phyloP scores from a whole-genome alignment of 2,329 filamentous ascomycete genomes.

The Colletotrichum horii region DNA sequence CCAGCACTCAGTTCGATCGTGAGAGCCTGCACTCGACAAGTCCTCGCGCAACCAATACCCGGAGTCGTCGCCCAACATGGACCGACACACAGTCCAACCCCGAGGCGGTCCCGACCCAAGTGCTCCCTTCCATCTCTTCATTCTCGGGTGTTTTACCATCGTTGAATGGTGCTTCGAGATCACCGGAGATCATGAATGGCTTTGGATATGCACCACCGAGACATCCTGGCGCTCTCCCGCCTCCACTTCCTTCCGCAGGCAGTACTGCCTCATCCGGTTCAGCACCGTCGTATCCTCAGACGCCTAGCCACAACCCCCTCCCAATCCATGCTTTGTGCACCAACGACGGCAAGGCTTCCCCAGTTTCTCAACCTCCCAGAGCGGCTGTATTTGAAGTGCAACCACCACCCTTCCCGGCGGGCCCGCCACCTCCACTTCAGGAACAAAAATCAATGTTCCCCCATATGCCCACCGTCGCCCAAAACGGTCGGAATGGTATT shows the following conservation, averaged over 20 bases:
- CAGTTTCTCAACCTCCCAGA: background rate
- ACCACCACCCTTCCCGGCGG: conserved; percentile 13
- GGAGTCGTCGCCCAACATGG: conserved; percentile 19
- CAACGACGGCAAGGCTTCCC: conserved; percentile 45
- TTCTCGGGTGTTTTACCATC: conserved; percentile 50
- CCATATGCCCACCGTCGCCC: background rate
- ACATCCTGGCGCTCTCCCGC: conserved; percentile 26
- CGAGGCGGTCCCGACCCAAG: conserved; percentile 29
- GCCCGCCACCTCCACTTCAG: conserved; percentile 19
- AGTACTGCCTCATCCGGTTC: conserved; percentile 47
- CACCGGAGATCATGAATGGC: conserved; percentile 7
- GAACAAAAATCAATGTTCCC: conserved; percentile 2
- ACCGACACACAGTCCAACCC: background rate
- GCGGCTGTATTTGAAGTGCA: background rate
- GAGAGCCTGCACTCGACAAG: conserved; percentile 20
- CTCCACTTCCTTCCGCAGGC: conserved; percentile 48
- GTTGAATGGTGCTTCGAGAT: conserved; percentile 22
- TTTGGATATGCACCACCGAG: background rate
- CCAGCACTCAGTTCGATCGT: conserved; percentile 38
- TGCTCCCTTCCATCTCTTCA: conserved; percentile 38
- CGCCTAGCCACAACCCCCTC: conserved; percentile 54
- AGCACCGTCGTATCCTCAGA: conserved; percentile 37
- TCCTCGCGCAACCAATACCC: conserved; percentile 1
- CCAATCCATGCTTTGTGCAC: conserved; percentile 56
- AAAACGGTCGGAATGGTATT: conserved; percentile 9